Conservation (phyloP, 225 moss, liverwort and hornwort species). For the Sphagnum contortum region DNA sequence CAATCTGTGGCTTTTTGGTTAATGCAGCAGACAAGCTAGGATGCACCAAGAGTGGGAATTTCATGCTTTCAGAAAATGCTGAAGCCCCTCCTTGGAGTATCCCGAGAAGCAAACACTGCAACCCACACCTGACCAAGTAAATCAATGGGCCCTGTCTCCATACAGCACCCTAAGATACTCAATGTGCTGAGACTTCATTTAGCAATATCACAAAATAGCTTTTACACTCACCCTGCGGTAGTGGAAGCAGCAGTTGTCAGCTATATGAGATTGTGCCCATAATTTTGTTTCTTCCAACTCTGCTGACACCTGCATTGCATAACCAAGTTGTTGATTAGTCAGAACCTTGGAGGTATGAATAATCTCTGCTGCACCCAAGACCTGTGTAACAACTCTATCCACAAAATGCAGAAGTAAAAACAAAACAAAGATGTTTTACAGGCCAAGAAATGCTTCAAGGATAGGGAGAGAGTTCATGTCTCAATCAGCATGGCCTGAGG, state of each 20-base stretch:
- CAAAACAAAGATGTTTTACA: neutral
- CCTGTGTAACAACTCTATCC: too few species aligned
- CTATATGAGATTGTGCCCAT: slow-evolving; percentile 83
- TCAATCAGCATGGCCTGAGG: too few species aligned
- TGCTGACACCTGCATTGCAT: slow-evolving; percentile 46
- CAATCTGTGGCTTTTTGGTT: slow-evolving; percentile 34
- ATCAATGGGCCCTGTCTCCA: neutral
- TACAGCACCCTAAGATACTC: too few species aligned
- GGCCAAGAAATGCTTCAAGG: neutral
- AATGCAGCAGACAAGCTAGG: slow-evolving; percentile 30
- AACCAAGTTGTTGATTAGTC: too few species aligned
- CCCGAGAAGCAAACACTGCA: slow-evolving; percentile 75
- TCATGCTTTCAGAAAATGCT: slow-evolving; percentile 24
- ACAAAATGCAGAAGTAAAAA: too few species aligned
- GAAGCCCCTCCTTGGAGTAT: slow-evolving; percentile 53
- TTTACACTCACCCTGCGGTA: slow-evolving; percentile 70
- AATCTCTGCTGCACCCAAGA: too few species aligned
- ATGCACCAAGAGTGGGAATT: slow-evolving; percentile 22
- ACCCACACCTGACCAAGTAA: neutral
- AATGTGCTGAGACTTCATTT: too few species aligned
- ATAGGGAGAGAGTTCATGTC: too few species aligned
- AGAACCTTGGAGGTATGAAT: too few species aligned
- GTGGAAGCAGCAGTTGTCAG: slow-evolving; percentile 96
- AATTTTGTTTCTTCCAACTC: slow-evolving; percentile 76
- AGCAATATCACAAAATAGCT: too few species aligned